Percentiles rank a stretch among this genome's conserved stretches.
phyloP scores from a whole-genome alignment of 2,329 filamentous ascomycete genomes.

The Nigrospora oryzae region DNA sequence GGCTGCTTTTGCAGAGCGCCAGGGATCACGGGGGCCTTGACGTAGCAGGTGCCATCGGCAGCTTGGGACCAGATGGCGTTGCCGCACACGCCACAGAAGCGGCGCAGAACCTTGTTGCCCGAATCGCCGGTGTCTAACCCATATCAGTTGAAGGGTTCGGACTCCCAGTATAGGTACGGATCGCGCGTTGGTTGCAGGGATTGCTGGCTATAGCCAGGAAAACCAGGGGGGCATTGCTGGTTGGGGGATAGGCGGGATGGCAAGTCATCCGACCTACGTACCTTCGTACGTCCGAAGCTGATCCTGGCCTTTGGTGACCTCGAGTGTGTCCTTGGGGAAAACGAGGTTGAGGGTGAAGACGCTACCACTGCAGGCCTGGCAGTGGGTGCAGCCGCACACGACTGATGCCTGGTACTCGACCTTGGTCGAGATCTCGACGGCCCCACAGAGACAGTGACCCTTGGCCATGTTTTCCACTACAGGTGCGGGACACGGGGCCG shows the following conservation, averaged over 20 bases:
- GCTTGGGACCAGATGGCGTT: slow-evolving; percentile 2
- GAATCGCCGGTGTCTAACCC: background rate
- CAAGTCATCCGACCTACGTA: background rate
- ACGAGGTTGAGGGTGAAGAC: slow-evolving; percentile 3
- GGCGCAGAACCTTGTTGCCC: slow-evolving; percentile 2
- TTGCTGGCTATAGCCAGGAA: background rate
- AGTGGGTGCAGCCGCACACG: slow-evolving; percentile 4
- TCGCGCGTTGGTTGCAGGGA: too few relatives aligned
- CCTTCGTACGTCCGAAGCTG: slow-evolving; percentile 3
- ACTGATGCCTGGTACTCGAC: slow-evolving; percentile 1
- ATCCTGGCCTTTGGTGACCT: slow-evolving; percentile 2
- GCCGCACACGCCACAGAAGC: slow-evolving; percentile 4
- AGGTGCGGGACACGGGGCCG: too few relatives aligned
- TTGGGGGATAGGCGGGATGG: background rate
- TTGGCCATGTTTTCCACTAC: background rate
- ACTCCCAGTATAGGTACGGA: too few relatives aligned
- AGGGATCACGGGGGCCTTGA: slow-evolving; percentile 4
- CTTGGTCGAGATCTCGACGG: slow-evolving; percentile 2
- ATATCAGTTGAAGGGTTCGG: too few relatives aligned
- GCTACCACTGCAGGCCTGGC: slow-evolving; percentile 2
- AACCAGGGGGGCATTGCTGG: too few relatives aligned
- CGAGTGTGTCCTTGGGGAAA: slow-evolving; percentile 3
- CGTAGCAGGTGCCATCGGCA: slow-evolving; percentile 1
- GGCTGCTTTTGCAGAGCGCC: background rate
- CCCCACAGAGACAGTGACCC: slow-evolving; percentile 3